Base-by-base conservation (phyloP, 768 basidiomycete genomes). In the Amanita inopinata region DNA sequence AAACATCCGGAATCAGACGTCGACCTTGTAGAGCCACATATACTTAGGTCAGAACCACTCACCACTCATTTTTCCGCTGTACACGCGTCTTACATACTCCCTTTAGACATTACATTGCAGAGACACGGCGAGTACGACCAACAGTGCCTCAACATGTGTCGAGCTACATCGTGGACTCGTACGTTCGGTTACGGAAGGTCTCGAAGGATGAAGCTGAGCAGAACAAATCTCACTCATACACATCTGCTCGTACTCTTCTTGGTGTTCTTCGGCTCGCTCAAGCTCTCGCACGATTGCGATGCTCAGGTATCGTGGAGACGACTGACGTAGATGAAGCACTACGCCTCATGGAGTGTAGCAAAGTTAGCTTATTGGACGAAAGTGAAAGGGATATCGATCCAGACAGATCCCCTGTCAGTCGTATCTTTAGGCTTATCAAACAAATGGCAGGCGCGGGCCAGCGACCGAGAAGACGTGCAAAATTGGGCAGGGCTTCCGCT, bases 241-340 rank as follows among this genome's bases (percentile, higher is more conserved):
- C 92, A 10, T 98, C 96, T 8, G 88, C 92, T 3, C 85, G 96
- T 56, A 97, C 96, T 10, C 74, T 99, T 5, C 81, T 99, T 27
- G 96, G 88, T 40, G 82, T 98, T 35, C 74, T 99, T 2, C 90
- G 96, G 47, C 78, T 99, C 24, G 77, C 94, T 0, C 96, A 99
- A 60, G 92, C 93, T 0, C 80, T 94, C 32, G 93, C 96, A 0
- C 83, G 96, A 12, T 70, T 99, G 19, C 82, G 94, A 27, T 89
- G 83, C 64, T 76, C 85, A 38, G 77, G 83, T 53, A 65, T 65
- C 2, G 96, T 98, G 30, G 80, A 80, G 37, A 78, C 81, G 43
- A 71, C 74, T 28, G 96, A 99, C 56, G 92, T 99, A 9, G 92
- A 98, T 55, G 96, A 98, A 62, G 96, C 96, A 2, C 68, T 99